Percentiles rank a stretch among this genome's conserved stretches.
phyloP scores from a whole-genome alignment of 1,284 basidiomycete genomes.

The Pascua sp. region DNA sequence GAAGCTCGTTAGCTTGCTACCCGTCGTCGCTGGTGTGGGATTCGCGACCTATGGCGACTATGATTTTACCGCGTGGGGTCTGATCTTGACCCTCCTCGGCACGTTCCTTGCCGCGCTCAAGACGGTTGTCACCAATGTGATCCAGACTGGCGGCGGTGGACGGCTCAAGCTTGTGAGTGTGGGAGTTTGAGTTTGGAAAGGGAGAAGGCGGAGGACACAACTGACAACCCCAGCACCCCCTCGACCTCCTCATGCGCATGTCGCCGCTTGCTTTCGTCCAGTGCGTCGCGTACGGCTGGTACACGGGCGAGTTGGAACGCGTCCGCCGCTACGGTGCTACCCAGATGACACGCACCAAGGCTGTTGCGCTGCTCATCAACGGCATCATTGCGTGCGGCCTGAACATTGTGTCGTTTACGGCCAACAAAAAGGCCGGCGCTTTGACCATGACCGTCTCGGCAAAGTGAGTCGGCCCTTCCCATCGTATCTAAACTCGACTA shows the following conservation, averaged over 20 bases:
- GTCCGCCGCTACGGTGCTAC: slow-evolving; percentile 57
- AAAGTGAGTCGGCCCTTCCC: slow-evolving; percentile 33
- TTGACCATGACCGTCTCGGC: slow-evolving; percentile 49
- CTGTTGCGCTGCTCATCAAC: slow-evolving; percentile 65
- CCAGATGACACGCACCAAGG: slow-evolving; percentile 56
- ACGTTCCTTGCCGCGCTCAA: slow-evolving; percentile 85
- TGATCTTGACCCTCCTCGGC: slow-evolving; percentile 79
- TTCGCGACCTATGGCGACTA: slow-evolving; percentile 94
- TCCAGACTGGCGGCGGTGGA: slow-evolving; percentile 55
- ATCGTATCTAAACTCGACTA: background rate
- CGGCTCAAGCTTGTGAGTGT: slow-evolving; percentile 44
- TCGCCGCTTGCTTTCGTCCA: slow-evolving; percentile 84
- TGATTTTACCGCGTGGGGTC: slow-evolving; percentile 74
- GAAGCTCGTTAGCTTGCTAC: slow-evolving; percentile 71
- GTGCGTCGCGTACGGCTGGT: slow-evolving; percentile 69
- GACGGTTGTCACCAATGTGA: slow-evolving; percentile 80
- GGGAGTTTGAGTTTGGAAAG: background rate
- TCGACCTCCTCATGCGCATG: slow-evolving; percentile 78
- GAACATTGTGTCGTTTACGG: slow-evolving; percentile 87
- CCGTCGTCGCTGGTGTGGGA: slow-evolving; percentile 85
- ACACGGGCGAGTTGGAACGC: slow-evolving; percentile 70
- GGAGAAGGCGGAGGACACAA: too few species aligned
- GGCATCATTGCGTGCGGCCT: slow-evolving; percentile 82
- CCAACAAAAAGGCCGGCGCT: slow-evolving; percentile 79
- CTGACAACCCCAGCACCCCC: slow-evolving; percentile 62